These are phyloP conservation scores for Fusarium sp. DNA, from an alignment of 2,329 filamentous ascomycete species.

Conservation along the genomic window DNA sequence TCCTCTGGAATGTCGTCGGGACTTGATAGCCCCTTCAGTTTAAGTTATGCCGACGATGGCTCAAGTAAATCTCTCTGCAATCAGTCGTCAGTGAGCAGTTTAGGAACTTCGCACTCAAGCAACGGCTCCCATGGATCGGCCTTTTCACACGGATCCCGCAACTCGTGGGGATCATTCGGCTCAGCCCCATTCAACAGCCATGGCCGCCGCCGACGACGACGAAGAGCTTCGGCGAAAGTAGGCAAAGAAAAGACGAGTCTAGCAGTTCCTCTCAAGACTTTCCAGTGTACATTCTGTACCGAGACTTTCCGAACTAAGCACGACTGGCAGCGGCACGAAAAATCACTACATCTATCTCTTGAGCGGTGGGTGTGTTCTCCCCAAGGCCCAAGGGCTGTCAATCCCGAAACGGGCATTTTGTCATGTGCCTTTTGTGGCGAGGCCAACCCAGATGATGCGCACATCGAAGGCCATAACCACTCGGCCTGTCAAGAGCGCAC, in stretches of 20 bases:
- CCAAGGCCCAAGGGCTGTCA: conserved; percentile 66
- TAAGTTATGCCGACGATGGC: conserved; percentile 72
- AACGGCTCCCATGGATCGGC: conserved; percentile 70
- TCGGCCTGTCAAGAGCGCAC: conserved; percentile 75
- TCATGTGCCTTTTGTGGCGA: conserved; percentile 72
- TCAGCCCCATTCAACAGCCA: conserved; percentile 59
- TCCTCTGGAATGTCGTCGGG: conserved; percentile 66
- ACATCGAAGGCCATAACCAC: conserved; percentile 71
- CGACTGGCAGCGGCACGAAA: conserved; percentile 79
- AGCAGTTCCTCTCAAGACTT: conserved; percentile 65
- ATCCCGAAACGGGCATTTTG: conserved; percentile 69
- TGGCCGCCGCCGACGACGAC: conserved; percentile 64
- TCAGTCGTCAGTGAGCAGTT: conserved; percentile 70
- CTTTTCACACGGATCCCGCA: conserved; percentile 69
- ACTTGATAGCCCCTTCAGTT: conserved; percentile 68
- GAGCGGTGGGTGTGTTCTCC: conserved; percentile 75
- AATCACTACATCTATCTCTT: conserved; percentile 73
- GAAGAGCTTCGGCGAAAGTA: conserved; percentile 56
- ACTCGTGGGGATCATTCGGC: conserved; percentile 67
- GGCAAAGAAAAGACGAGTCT: conserved; percentile 55
- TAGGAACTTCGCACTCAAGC: conserved; percentile 72
- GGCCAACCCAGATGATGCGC: conserved; percentile 66
- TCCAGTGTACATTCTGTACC: conserved; percentile 77
- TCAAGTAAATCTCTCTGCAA: conserved; percentile 70
- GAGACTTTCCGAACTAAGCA: conserved; percentile 77